Evolutionary conservation across 257 asterid genomes (phyloP), one percentile per base, ranked within the genome.

Genomic region (Salvia splendens): DNA sequence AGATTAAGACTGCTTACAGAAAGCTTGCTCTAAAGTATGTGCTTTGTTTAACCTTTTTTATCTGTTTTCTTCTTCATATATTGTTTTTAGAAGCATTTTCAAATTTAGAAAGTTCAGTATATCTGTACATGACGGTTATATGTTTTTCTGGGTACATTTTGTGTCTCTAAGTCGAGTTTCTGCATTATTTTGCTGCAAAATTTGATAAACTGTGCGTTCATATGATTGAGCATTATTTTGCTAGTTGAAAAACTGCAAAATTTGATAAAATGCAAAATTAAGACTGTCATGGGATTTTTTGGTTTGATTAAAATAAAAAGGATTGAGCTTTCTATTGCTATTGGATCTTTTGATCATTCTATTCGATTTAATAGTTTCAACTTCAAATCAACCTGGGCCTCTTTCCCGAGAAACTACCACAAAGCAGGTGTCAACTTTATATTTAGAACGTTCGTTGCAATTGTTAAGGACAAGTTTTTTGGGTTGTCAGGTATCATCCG

Each of bases 11-110:
- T 75, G 96, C 99, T 69, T 94, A 94, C 66, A 80, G 99, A 70
- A 94, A 89, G 84, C 98, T 94, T 73, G 99, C 99, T 71, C 95
- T 94, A 65, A 94, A 91, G 99, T 94, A 81, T 49, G 87, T 71
- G 32, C 28, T 57, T 33, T 14, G 6, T 1, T 72, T 12, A 33
- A 12, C 14, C 35, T 17, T 12, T 54, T 28, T 67, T 5, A 24
- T 11, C 38, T 16, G 30, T 53, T 60, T 16, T 1, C 10, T 16
- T 16, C 35, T 8, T 10, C 48, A 16, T 15, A 8, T 3, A 14
- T 12, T 42, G 41, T 20, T 43, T 5, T 42, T 42, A 40, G 52
- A 17, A 41, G 51, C 62, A 14, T 68, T 71, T 14, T 41, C 55
- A 3, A 5, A 2, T n/a, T 41, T 52, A 6, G 9, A 38, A 48